These are phyloP conservation scores for Aureobasidium lini DNA, from an alignment of 2,329 filamentous ascomycete genomes.

Conservation along the genomic window DNA sequence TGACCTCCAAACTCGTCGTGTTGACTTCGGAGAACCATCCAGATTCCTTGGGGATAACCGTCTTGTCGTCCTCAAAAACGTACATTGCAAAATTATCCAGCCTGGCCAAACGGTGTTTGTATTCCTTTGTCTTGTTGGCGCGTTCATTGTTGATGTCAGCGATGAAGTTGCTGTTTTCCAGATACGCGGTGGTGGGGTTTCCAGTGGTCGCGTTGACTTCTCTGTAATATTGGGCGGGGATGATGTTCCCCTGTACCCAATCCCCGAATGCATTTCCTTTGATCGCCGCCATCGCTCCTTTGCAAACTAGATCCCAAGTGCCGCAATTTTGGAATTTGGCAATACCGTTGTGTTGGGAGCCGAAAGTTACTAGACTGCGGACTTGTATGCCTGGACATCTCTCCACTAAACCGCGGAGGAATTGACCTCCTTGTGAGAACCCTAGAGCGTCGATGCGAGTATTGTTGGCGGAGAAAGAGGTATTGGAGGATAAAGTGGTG, in stretches of 20 bases:
- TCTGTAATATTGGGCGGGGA: constrained; percentile 94
- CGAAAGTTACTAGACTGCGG: constrained; percentile 76
- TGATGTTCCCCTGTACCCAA: constrained; percentile 70
- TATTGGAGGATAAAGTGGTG: constrained; percentile 64
- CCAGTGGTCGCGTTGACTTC: constrained; percentile 55
- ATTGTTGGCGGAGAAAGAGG: constrained; percentile 49
- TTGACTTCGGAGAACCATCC: constrained; percentile 88
- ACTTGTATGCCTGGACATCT: constrained; percentile 82
- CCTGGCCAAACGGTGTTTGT: constrained; percentile 60
- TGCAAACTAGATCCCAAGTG: constrained; percentile 69
- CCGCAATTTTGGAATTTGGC: constrained; percentile 69
- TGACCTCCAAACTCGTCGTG: constrained; percentile 53
- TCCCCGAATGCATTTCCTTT: constrained; percentile 71
- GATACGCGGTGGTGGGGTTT: constrained; percentile 52
- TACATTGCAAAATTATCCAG: constrained; percentile 82
- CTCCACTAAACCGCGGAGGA: constrained; percentile 85
- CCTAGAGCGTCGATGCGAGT: constrained; percentile 71
- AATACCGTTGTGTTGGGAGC: constrained; percentile 90
- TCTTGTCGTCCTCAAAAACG: constrained; percentile 78
- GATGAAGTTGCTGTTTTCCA: constrained; percentile 76
- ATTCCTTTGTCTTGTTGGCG: constrained; percentile 60
- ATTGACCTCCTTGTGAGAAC: constrained; percentile 93
- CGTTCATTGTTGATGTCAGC: constrained; percentile 97
- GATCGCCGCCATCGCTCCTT: constrained; percentile 68
- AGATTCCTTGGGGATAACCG: constrained; percentile 82